Conservation (phyloP, 2,329 filamentous ascomycete species). For the Coniochaeta sp. region DNA sequence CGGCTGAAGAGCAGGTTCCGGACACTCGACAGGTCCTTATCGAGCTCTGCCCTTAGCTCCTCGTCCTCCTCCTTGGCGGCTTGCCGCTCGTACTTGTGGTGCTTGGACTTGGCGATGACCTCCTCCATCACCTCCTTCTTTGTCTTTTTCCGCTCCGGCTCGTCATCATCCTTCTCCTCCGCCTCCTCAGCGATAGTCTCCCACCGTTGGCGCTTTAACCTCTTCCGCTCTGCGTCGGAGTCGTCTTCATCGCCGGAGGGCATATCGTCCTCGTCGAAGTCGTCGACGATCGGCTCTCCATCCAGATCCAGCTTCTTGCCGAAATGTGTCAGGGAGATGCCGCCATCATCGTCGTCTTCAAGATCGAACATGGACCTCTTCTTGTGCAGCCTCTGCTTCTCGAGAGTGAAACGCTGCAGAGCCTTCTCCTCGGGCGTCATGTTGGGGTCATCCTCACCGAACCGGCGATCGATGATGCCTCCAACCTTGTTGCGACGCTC, state of each 20-base stretch:
- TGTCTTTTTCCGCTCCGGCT: slow-evolving; percentile 81
- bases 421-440: slow-evolving; percentile 93
- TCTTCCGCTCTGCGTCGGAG: slow-evolving; percentile 42
- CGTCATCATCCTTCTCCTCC: slow-evolving; percentile 41
- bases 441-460: slow-evolving; percentile 89
- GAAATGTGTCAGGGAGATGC: slow-evolving; percentile 67
- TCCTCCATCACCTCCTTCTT: slow-evolving; percentile 98
- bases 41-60: slow-evolving; percentile 74
- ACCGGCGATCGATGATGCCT: slow-evolving; percentile 84
- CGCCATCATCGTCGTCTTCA: slow-evolving; percentile 65
- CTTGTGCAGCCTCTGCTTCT: slow-evolving; percentile 74
- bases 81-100: slow-evolving; percentile 91
- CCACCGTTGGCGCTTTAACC: slow-evolving; percentile 50
- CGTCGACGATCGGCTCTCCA: slow-evolving; percentile 49
- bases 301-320: slow-evolving; percentile 68
- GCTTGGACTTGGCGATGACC: slow-evolving; percentile 93
- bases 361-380: slow-evolving; percentile 81
- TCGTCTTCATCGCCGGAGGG: slow-evolving; percentile 50
- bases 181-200: slow-evolving; percentile 42
- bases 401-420: slow-evolving; percentile 80
- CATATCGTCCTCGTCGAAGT: slow-evolving; percentile 74
- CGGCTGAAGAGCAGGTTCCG: slow-evolving; percentile 60
- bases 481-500: slow-evolving; percentile 85
- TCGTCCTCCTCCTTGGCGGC: slow-evolving; percentile 89
- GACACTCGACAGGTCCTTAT: slow-evolving; percentile 74